A percentile compares a stretch with the other conserved stretches of the same genome.
Evolutionary conservation across 2,329 filamentous ascomycete species (phyloP).

Genomic region (Macrophomina pseudophaseolina): DNA sequence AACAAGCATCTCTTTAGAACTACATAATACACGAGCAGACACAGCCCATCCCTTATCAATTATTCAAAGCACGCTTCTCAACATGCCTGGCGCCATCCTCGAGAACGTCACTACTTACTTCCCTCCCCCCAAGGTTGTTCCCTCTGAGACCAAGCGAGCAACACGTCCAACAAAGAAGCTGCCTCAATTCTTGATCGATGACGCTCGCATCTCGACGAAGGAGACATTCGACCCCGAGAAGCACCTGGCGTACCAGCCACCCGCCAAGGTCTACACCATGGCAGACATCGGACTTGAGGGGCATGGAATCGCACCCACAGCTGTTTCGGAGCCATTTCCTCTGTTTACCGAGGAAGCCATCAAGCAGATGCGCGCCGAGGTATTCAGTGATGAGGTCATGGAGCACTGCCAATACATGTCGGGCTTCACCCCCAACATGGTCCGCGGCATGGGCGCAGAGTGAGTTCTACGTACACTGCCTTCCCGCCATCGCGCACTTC

Average conservation of each 20-base stretch:
- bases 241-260: conserved; percentile 23
- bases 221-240: conserved; percentile 19
- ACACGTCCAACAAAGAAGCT: conserved; percentile 7
- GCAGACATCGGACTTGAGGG: conserved; percentile 24
- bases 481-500: background rate
- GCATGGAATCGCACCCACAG: conserved; percentile 12
- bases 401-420: conserved; percentile 26
- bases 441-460: background rate
- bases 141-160: background rate
- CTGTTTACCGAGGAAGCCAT: conserved; percentile 29
- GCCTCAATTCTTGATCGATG: conserved; percentile 2
- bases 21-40: too few relatives aligned
- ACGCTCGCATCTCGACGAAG: background rate
- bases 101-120: background rate
- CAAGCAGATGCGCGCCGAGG: conserved; percentile 26
- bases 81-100: background rate
- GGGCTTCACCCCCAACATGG: conserved; percentile 1
- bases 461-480: background rate
- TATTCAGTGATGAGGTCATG: conserved; percentile 27
- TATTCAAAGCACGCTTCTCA: background rate
- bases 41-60: background rate
- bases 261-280: conserved; percentile 24
- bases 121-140: background rate
- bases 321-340: conserved; percentile 30
- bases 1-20: background rate